Conservation (phyloP, 305 asterid genomes). For the Fraxinus paxiana region DNA sequence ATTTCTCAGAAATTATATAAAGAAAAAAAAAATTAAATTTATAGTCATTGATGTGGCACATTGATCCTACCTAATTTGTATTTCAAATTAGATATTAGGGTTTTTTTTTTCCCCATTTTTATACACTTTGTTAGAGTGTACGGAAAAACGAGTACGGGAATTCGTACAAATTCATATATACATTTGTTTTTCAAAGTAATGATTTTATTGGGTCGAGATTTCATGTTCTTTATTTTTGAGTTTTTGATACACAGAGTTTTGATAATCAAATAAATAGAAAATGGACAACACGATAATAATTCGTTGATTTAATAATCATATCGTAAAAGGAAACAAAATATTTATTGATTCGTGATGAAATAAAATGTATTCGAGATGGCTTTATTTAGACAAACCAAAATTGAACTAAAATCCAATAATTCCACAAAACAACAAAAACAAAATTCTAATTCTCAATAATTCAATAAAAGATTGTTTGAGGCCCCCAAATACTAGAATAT, state of each 20-base stretch:
- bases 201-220: not conserved
- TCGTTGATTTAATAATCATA: no score
- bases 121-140: not conserved
- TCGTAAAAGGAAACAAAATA: not conserved
- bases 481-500: not conserved
- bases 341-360: not conserved
- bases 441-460: not conserved
- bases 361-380: not conserved
- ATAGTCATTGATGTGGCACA: not conserved
- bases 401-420: not conserved
- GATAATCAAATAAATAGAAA: not conserved
- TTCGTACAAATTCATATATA: not conserved
- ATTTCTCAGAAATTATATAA: not conserved
- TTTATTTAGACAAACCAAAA: not conserved
- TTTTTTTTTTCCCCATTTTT: not conserved
- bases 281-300: no score
- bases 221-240: not conserved
- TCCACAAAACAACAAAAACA: not conserved
- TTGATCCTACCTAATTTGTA: not conserved
- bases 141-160: not conserved
- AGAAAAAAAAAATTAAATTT: not conserved
- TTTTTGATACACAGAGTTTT: not conserved
- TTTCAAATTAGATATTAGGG: not conserved
- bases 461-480: not conserved
- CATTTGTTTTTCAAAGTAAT: not conserved